Percentiles rank a stretch among this genome's conserved stretches.
Evolutionary conservation across 2,329 filamentous ascomycete species (phyloP).

Genomic region (Neobulgaria alba): DNA sequence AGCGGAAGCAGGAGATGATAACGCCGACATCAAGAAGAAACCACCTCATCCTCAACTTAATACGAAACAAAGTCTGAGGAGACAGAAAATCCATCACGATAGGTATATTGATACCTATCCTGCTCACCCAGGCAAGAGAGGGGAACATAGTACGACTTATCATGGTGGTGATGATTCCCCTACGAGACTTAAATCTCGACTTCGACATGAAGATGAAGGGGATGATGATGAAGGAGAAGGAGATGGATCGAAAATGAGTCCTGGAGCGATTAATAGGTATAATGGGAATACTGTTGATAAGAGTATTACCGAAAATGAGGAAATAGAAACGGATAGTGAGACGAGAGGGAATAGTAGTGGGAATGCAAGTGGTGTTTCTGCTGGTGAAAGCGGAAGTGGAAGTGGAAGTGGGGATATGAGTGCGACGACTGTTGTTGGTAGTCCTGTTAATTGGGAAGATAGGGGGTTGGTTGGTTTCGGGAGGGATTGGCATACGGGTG

Average conservation of each 20-base stretch:
- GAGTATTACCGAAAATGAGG: background rate
- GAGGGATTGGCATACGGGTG: no score
- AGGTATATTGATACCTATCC: conserved; percentile 1
- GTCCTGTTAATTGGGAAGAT: background rate
- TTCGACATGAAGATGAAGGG: conserved; percentile 3
- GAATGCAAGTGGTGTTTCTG: background rate
- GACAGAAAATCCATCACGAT: background rate
- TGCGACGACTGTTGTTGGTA: conserved; percentile 3
- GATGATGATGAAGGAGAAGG: background rate
- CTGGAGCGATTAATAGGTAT: no score
- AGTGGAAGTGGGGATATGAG: background rate
- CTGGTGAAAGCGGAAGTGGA: no score
- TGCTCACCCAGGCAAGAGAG: conserved; percentile 3
- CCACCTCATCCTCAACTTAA: no score
- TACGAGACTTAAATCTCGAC: no score
- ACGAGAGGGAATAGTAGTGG: conserved; percentile 1
- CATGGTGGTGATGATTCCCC: no score
- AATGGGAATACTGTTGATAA: no score
- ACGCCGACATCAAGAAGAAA: no score
- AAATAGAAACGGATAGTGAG: background rate
- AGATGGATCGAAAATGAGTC: no score
- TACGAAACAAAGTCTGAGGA: no score
- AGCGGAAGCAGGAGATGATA: no score
- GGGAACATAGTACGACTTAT: no score
- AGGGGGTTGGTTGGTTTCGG: background rate